Evolutionary conservation across 2,329 filamentous ascomycete genomes (phyloP), one percentile per base, ranked within the genome.

Genomic region (Lachnellula cervina): DNA sequence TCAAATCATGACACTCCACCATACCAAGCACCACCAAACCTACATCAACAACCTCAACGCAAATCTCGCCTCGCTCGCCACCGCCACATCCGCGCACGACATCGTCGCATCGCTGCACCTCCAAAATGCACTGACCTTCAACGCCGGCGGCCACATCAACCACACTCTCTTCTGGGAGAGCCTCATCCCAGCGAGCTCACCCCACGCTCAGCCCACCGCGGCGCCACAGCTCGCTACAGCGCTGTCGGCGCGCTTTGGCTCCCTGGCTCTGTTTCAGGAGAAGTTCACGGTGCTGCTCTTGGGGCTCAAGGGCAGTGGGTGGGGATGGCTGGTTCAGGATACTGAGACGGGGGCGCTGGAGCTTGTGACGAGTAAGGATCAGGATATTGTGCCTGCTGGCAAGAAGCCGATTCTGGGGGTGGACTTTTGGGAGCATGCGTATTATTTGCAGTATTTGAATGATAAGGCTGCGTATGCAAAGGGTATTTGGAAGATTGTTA

Each of bases 401-500:
- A 81, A 85, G 62, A 79, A 82, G n/a, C 86, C 87, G 8, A 74
- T 96, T 19, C 78, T 91, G 43, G 90, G 89, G 0, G 78, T 96
- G 2, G 90, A 96, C 70, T 93, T 95, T 83, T 95, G 90, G 90
- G 90, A 96, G 75, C 90, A 96, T 75, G 90, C 90, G 0, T 96
- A 95, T 70, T 96, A 96, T 69, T 74, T 95, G 17, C 89, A 89
- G 81, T 92, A 90, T 64, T 76, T 87, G 56, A 91, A 91, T 65
- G 83, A 84, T 57, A 90, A 90, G 72, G 85, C 84, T 0, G 82
- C 83, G 0, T 92, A 92, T 64, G 80, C 90, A 6, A 81, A 88
- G 58, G 87, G 87, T 59, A 88, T 90, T 64, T 91, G 87, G 88
- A 83, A 83, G 35, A 81, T 91, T 34, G 83, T 91, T 67, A 90